phyloP scores from a whole-genome alignment of 2,329 filamentous ascomycete genomes.

The Cytospora paraplurivora region DNA sequence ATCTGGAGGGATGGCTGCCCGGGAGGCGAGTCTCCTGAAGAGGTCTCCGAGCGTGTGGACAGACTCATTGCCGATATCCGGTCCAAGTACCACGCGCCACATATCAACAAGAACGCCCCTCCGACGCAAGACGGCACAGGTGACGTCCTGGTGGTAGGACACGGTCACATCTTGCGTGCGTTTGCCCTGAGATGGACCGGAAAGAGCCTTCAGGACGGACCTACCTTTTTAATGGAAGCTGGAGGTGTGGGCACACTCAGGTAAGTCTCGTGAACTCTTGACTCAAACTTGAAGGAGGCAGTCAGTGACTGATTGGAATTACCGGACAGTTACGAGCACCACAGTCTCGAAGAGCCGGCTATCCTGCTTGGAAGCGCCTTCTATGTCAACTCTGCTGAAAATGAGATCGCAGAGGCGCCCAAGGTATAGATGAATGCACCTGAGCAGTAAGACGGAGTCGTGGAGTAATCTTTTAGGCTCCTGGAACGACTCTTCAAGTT shows the following conservation, averaged over 20 bases:
- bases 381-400: conserved; percentile 45
- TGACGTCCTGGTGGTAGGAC: conserved; percentile 82
- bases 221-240: conserved; percentile 81
- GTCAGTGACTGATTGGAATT: background rate
- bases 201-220: conserved; percentile 72
- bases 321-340: conserved; percentile 66
- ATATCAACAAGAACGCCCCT: conserved; percentile 55
- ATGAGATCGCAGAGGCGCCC: conserved; percentile 32
- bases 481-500: background rate
- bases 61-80: conserved; percentile 75
- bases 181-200: conserved; percentile 87
- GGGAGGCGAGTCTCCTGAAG: conserved; percentile 75
- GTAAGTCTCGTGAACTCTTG: conserved; percentile 48
- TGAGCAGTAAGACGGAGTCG: background rate
- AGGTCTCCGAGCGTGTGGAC: conserved; percentile 75
- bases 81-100: conserved; percentile 62
- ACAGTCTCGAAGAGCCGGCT: conserved; percentile 75
- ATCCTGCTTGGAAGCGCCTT: conserved; percentile 77
- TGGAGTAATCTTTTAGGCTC: background rate
- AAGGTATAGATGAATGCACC: conserved; percentile 22
- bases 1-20: conserved; percentile 90
- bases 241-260: conserved; percentile 80
- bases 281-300: background rate
- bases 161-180: conserved; percentile 85
- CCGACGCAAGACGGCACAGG: conserved; percentile 40